Base-by-base conservation (phyloP, 176 grass and related monocot genomes). In the Echinochloa phyllopogon region DNA sequence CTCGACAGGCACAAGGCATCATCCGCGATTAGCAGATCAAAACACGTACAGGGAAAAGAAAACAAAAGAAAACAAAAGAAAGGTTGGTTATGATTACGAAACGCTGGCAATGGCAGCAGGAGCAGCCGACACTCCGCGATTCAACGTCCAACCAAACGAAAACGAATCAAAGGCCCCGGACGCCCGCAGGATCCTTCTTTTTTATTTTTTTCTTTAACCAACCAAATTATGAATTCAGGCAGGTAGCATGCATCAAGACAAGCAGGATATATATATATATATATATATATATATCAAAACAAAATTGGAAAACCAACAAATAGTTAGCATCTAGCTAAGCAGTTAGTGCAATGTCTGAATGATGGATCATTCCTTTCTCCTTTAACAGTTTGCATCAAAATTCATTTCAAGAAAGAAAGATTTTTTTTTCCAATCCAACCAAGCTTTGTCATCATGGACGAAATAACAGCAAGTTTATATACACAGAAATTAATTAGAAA, bases 121-220 rank as follows among this genome's bases (percentile, higher is more conserved):
- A 53, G 14, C 48, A 6, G 63, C 74, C 83, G 83, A 78, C 74
- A 82, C 48, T 20, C 29, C 16, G n/a, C 37, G 74, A 58, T 79
- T 90, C 79, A 52, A 82, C 88, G 29, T 82, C 66, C 56, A 79
- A 83, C 88, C 88, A 67, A 83, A 79, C 49, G 56, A 29, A 74
- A 60, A 68, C 61, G 84, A 81, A 80, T 67, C 81, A 47, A 57
- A 74, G 25, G 36, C n/a, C 65, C 13, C 27, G 36, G 47, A n/a
- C 73, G n/a, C 41, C 62, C 18, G 29, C 44, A 9, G 10, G 10
- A 65, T 53, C 71, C n/a, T 1, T 61, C 61, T 7, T 12, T 45
- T 37, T 15, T 2, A 0, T n/a, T 67, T 42, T n/a, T 40, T 43
- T 13, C 1, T n/a, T 43, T n/a, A 43, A 67, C 41, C 65, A 65